These are phyloP conservation scores for Teratosphaeria destructans DNA, from an alignment of 2,329 filamentous ascomycete species.

Conservation along the genomic window DNA sequence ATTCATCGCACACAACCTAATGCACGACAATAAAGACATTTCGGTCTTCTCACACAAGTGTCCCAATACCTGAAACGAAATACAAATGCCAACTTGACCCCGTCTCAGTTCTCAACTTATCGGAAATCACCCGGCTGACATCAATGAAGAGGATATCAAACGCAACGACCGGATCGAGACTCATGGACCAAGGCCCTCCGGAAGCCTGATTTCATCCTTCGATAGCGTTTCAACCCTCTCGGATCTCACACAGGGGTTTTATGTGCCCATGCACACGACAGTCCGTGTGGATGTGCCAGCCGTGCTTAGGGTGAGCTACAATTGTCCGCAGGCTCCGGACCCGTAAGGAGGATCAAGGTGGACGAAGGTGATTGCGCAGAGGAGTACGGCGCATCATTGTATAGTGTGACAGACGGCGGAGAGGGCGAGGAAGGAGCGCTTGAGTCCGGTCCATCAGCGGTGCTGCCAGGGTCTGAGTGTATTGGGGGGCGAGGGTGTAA, in stretches of 20 bases:
- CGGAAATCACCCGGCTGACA: slow-evolving; percentile 3
- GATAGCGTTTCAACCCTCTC: slow-evolving; percentile 5
- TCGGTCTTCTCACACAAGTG: slow-evolving; percentile 8
- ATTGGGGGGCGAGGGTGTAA: background rate
- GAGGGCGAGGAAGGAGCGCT: background rate
- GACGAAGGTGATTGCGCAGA: slow-evolving; percentile 9
- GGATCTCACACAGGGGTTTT: background rate
- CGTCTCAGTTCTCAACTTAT: slow-evolving; percentile 7
- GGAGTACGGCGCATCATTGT: slow-evolving; percentile 14
- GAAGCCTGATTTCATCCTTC: slow-evolving; percentile 3
- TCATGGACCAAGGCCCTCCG: background rate
- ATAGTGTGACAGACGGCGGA: slow-evolving; percentile 7
- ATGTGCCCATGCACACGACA: slow-evolving; percentile 6
- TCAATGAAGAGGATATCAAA: slow-evolving; percentile 10
- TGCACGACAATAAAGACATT: slow-evolving; percentile 9
- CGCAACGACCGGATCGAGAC: slow-evolving; percentile 6
- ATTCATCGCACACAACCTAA: slow-evolving; percentile 8
- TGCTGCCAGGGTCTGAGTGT: background rate
- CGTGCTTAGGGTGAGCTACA: slow-evolving; percentile 9
- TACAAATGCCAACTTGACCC: slow-evolving; percentile 2
- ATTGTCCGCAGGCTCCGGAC: slow-evolving; percentile 7
- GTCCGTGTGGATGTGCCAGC: slow-evolving; percentile 9
- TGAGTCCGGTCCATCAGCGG: background rate
- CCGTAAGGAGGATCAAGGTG: slow-evolving; percentile 4
- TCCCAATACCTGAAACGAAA: background rate